Evolutionary conservation across 1,139 yeast genomes (phyloP).

Genomic region (Taphrina betulina): DNA sequence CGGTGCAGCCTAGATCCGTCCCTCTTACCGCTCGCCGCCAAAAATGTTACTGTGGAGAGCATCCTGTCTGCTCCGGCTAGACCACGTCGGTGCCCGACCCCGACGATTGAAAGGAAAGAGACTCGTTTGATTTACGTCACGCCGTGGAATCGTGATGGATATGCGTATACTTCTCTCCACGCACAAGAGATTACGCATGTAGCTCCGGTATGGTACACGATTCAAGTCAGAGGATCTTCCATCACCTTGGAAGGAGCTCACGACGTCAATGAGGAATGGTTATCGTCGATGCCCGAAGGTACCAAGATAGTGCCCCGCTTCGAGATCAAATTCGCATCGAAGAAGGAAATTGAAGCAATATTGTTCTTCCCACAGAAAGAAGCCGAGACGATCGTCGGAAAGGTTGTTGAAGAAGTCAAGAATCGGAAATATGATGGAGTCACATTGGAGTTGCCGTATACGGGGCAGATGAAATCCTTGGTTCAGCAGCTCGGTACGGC

Average conservation of each 20-base stretch:
- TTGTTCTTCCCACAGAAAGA: conserved; percentile 27
- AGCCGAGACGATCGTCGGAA: neutral
- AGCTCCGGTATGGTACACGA: conserved; percentile 29
- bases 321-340: conserved; percentile 1
- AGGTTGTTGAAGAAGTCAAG: neutral
- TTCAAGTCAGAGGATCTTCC: conserved; percentile 6
- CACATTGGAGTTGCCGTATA: conserved; percentile 9
- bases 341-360: conserved; percentile 6
- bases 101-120: neutral
- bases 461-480: conserved; percentile 10
- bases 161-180: conserved; percentile 10
- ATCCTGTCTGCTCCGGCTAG: neutral
- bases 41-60: neutral
- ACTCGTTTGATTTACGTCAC: conserved; percentile 20
- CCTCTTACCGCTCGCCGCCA: neutral
- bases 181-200: conserved; percentile 17
- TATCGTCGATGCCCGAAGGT: conserved; percentile 2
- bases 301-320: conserved; percentile 28
- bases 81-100: conserved; percentile 2
- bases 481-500: conserved; percentile 14
- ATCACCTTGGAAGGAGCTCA: conserved; percentile 13
- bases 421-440: conserved; percentile 8
- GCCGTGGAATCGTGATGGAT: conserved; percentile 28
- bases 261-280: conserved; percentile 10
- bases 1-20: too few species aligned